Base-by-base conservation (phyloP, 352 stramenopile species). In the Phytophthora gonapodyides region DNA sequence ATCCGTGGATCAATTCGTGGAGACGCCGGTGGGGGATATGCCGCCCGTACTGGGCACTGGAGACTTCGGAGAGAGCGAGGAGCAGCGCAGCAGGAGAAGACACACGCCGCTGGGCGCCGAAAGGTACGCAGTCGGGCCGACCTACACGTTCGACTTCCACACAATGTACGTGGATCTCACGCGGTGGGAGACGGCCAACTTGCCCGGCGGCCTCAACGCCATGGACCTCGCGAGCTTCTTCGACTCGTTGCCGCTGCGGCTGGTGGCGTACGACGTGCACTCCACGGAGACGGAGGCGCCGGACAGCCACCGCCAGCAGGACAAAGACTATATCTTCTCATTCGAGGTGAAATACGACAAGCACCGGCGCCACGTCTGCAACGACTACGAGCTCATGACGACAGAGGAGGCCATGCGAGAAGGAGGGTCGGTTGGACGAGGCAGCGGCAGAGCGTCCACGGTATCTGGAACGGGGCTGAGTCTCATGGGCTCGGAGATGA, bases 91-190 rank as follows among this genome's bases (percentile, higher is more conserved):
- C 0, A 46, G 54, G 6, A 69, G 87, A 15, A 68, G 78, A 13
- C 63, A 80, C 11, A 90, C 79, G 13, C 73, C 81, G 3, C 54
- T 92, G 0, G 83, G 82, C 1, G 57, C 33, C 1, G 79, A 92
- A 45, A 45, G 43, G 2, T 92, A 81, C 44, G 46, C 71, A 7
- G 73, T 93, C 7, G 83, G 76, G n/a, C 52, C 69, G 6, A 96
- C 82, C 31, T 96, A 96, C 61, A 92, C 87, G 50, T 96, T 96
- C 69, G 80, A 96, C 36, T 96, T 96, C 58, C 84, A 96, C 69
- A 96, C 84, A 1, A 94, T 94, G 84, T 94, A 94, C 59, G 84
- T 93, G 41, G 80, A 96, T 54, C 64, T 96, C 57, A 80, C 76
- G 8, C 70, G 74, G 30, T 96, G 87, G 87, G 80, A 89, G 57